phyloP scores from a whole-genome alignment of 495 filamentous ascomycete genomes.

The Aspergillus sparsus region DNA sequence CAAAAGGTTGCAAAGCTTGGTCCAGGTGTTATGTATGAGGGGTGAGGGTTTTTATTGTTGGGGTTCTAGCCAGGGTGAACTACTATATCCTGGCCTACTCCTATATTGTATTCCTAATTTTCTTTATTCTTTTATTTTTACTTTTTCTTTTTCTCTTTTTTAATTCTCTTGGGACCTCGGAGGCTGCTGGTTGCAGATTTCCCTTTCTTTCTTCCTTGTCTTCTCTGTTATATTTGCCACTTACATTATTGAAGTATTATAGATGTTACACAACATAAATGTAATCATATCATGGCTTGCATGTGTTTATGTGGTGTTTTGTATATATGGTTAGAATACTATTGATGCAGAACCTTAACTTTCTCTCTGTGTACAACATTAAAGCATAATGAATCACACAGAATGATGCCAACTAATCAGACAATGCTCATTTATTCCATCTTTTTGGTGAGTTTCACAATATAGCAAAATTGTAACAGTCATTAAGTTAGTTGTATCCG shows the following conservation, averaged over 20 bases:
- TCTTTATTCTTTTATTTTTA: background rate
- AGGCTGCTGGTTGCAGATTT: conserved; percentile 21
- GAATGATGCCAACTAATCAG: no score
- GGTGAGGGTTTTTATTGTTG: conserved; percentile 21
- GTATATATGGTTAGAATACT: background rate
- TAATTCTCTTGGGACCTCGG: conserved; percentile 1
- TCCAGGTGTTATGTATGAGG: conserved; percentile 19
- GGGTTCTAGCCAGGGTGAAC: conserved; percentile 7
- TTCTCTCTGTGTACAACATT: no score
- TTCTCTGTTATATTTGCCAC: conserved; percentile 13
- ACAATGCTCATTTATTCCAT: no score
- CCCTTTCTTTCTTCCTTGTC: conserved; percentile 9
- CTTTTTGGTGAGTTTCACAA: no score
- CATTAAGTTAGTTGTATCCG: no score
- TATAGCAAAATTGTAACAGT: no score
- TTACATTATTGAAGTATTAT: conserved; percentile 17
- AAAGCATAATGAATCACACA: no score
- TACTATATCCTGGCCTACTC: conserved; percentile 6
- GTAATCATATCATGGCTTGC: conserved; percentile 13
- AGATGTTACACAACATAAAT: conserved; percentile 20
- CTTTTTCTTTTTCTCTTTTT: background rate
- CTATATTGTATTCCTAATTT: conserved; percentile 29
- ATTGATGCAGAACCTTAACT: no score
- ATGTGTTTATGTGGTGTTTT: background rate
- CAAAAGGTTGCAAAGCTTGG: conserved; percentile 20